Conservation (phyloP, 371 early-diverging fungal species). For the Rhizopus delemar region DNA sequence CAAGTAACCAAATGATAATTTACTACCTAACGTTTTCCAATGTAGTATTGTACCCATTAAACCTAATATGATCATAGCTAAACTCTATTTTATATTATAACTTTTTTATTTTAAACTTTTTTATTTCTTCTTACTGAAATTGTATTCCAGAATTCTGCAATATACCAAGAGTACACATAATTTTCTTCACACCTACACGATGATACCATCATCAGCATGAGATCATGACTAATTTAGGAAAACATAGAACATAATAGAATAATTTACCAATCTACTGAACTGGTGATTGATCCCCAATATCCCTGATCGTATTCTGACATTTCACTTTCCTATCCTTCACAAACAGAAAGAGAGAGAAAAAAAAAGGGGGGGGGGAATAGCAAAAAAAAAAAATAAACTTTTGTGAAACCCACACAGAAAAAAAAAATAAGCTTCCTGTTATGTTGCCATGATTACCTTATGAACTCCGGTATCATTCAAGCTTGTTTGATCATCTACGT, state of each 20-base stretch:
- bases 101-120: not conserved
- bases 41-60: constrained; percentile 35
- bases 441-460: not conserved
- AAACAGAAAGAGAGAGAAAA: not conserved
- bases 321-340: not conserved
- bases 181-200: constrained; percentile 41
- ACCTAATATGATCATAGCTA: constrained; percentile 47
- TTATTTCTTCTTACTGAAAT: constrained; percentile 30
- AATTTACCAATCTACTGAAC: constrained; percentile 47
- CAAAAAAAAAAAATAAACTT: constrained; percentile 3
- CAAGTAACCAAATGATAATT: constrained; percentile 36
- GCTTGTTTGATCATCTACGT: too few species aligned
- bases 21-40: constrained; percentile 39
- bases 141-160: constrained; percentile 49
- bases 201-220: constrained; percentile 18
- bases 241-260: too few species aligned
- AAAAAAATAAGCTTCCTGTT: not conserved
- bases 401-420: not conserved
- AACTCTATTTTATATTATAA: constrained; percentile 25
- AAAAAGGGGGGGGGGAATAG: not conserved
- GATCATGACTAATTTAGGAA: constrained; percentile 6
- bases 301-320: constrained; percentile 15
- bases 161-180: constrained; percentile 31
- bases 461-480: too few species aligned
- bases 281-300: constrained; percentile 44